A percentile compares a stretch with the other conserved stretches of the same genome.
phyloP scores from a whole-genome alignment of 1,139 yeast species.

The Magnusiomyces magnusii region DNA sequence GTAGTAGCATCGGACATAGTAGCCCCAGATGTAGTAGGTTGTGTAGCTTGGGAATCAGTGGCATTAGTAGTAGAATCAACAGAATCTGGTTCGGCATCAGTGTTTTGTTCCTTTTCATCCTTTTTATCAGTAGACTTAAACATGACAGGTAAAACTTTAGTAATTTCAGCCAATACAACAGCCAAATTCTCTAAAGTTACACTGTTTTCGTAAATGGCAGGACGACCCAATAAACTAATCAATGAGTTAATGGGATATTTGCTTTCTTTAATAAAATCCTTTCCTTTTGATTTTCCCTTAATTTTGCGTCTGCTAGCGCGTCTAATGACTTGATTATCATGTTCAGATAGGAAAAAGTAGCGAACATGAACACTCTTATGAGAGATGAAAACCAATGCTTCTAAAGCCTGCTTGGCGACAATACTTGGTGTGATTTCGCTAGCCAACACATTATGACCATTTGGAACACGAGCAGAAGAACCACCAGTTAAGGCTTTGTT shows the following conservation, averaged over 20 bases:
- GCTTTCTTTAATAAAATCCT: conserved; percentile 36
- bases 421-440: conserved; percentile 58
- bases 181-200: conserved; percentile 72
- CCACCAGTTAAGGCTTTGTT: conserved; percentile 24
- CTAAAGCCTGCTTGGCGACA: conserved; percentile 72
- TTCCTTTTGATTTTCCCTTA: conserved; percentile 36
- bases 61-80: conserved; percentile 5
- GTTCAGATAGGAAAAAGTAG: conserved; percentile 73
- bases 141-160: conserved; percentile 52
- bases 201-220: conserved; percentile 60
- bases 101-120: conserved; percentile 12
- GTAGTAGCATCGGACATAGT: conserved; percentile 10
- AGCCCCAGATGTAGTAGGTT: too few species aligned
- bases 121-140: conserved; percentile 22
- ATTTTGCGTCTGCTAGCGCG: conserved; percentile 37
- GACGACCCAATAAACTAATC: conserved; percentile 54
- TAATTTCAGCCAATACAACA: conserved; percentile 64
- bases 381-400: conserved; percentile 62
- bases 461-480: conserved; percentile 13
- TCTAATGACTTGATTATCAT: conserved; percentile 51
- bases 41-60: conserved; percentile 2
- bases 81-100: conserved; percentile 10
- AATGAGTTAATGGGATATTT: conserved; percentile 68
- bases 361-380: conserved; percentile 64
- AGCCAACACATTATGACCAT: conserved; percentile 29